These are phyloP conservation scores for Alternaria brassicae DNA, from an alignment of 2,329 filamentous ascomycete genomes.

Conservation along the genomic window DNA sequence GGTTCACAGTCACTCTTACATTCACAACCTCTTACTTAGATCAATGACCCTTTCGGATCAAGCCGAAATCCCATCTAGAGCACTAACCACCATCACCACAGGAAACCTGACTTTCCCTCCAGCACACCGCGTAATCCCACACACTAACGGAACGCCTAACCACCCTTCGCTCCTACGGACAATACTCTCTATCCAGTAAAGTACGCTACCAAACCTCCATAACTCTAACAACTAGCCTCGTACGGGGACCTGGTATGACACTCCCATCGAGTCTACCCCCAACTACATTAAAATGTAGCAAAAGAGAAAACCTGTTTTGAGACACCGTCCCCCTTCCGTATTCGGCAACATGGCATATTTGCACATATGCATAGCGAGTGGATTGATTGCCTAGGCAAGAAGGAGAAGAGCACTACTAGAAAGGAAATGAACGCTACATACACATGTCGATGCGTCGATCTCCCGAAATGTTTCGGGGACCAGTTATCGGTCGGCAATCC, in stretches of 20 bases:
- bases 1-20: background rate
- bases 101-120: background rate
- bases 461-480: conserved; percentile 21
- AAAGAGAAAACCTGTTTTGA: background rate
- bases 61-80: conserved; percentile 4
- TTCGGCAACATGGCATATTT: background rate
- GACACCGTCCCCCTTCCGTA: conserved; percentile 10
- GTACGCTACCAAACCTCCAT: conserved; percentile 11
- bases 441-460: conserved; percentile 17
- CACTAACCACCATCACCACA: background rate
- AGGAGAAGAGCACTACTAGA: background rate
- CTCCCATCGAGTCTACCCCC: background rate
- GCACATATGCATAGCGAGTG: background rate
- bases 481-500: background rate
- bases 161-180: background rate
- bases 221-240: background rate
- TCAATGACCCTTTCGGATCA: background rate
- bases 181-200: background rate
- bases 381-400: background rate
- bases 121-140: background rate
- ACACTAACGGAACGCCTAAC: background rate
- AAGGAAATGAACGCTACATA: background rate
- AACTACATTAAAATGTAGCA: background rate
- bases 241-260: background rate
- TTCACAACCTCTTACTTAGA: background rate